Conservation (phyloP, 805 yeast species). For the Maudiozyma saulgeensis region DNA sequence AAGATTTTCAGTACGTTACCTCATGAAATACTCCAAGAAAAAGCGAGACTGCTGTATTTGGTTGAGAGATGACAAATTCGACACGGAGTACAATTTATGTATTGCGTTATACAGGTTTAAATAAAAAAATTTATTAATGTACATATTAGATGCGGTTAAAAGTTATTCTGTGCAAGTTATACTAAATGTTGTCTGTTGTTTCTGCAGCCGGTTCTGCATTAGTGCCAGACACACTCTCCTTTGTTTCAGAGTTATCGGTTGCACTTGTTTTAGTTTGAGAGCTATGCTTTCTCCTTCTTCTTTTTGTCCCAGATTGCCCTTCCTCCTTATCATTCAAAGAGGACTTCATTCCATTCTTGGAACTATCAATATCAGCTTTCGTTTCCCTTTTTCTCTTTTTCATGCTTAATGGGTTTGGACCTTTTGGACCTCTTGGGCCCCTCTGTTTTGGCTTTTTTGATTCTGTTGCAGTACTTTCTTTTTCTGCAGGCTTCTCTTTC, state of each 20-base stretch:
- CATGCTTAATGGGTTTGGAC: slow-evolving; percentile 84
- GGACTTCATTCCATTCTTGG: not conserved
- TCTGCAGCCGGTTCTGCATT: too few species aligned
- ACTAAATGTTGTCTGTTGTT: too few species aligned
- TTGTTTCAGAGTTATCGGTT: not conserved
- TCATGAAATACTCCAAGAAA: not conserved
- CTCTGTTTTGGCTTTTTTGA: slow-evolving; percentile 36
- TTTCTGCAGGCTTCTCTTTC: slow-evolving; percentile 20
- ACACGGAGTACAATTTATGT: too few species aligned
- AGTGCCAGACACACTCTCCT: not conserved
- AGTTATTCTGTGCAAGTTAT: too few species aligned
- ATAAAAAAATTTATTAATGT: too few species aligned
- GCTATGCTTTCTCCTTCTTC: slow-evolving; percentile 18
- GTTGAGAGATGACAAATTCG: too few species aligned
- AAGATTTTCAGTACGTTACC: slow-evolving; percentile 13
- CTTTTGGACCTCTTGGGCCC: slow-evolving; percentile 57
- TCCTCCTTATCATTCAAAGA: slow-evolving; percentile 1
- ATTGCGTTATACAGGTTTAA: too few species aligned
- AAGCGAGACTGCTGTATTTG: too few species aligned
- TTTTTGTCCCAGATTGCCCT: slow-evolving; percentile 1
- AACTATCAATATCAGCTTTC: not conserved
- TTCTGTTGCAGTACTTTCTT: slow-evolving; percentile 24
- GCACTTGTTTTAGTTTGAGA: not conserved
- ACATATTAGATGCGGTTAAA: too few species aligned
- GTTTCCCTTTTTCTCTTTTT: slow-evolving; percentile 51